These are phyloP conservation scores for Cubamyces sp. DNA, from an alignment of 768 basidiomycete species.

Conservation along the genomic window DNA sequence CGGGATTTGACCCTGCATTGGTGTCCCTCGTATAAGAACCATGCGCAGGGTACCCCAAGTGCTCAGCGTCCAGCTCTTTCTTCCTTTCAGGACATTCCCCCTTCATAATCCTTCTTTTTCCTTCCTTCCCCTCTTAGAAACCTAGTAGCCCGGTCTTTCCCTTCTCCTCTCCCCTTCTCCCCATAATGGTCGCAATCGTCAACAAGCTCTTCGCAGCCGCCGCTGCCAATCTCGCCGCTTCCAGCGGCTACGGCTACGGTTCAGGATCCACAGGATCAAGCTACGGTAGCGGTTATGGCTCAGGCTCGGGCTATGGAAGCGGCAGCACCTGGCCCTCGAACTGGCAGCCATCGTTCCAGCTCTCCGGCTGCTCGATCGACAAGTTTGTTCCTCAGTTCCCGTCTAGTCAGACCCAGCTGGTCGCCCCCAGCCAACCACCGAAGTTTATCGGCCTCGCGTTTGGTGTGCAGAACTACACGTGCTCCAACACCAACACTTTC, in stretches of 20 bases:
- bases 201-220: slow-evolving; percentile 23
- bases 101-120: neutral
- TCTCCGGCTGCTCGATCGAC: slow-evolving; percentile 32
- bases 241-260: neutral
- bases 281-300: neutral
- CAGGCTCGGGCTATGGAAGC: neutral
- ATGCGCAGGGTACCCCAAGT: too few relatives aligned
- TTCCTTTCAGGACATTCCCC: neutral
- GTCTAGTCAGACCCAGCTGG: slow-evolving; percentile 38
- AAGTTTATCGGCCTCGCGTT: slow-evolving; percentile 50
- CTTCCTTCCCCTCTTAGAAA: neutral
- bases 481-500: slow-evolving; percentile 41
- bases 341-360: slow-evolving; percentile 3
- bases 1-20: neutral
- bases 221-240: slow-evolving; percentile 3
- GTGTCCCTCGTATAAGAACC: neutral
- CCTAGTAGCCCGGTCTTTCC: neutral
- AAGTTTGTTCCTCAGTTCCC: slow-evolving; percentile 33
- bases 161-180: neutral
- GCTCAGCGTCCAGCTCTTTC: slow-evolving; percentile 16
- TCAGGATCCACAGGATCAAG: neutral
- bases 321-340: neutral
- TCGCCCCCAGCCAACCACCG: slow-evolving; percentile 39
- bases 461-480: slow-evolving; percentile 62
- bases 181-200: slow-evolving; percentile 25